Evolutionary conservation across 495 filamentous ascomycete genomes (phyloP).

Genomic region (Penicillium pulvis): DNA sequence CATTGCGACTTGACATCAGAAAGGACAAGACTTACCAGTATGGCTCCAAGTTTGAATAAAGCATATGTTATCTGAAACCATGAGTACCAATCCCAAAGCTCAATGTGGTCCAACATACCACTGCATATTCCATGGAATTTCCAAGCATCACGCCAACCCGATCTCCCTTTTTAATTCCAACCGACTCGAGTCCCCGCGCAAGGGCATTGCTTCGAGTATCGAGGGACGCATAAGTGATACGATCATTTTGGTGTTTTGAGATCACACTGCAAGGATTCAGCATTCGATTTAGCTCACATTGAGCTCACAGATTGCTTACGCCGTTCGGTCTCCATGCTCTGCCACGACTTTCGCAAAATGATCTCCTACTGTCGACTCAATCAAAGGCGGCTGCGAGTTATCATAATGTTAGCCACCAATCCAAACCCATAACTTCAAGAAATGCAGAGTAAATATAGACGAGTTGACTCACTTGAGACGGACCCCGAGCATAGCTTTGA

Average conservation of each 20-base stretch:
- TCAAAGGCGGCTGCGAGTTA: slow-evolving; percentile 63
- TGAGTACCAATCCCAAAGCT: slow-evolving; percentile 5
- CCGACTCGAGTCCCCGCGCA: slow-evolving; percentile 68
- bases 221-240: slow-evolving; percentile 72
- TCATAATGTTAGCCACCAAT: background rate
- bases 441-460: background rate
- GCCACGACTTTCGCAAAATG: slow-evolving; percentile 76
- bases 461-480: slow-evolving; percentile 38
- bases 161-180: slow-evolving; percentile 82
- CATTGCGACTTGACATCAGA: background rate
- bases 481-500: slow-evolving; percentile 48
- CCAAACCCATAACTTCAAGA: slow-evolving; percentile 6
- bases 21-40: slow-evolving; percentile 59
- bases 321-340: slow-evolving; percentile 71
- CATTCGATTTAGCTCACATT: background rate
- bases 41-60: slow-evolving; percentile 87
- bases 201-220: slow-evolving; percentile 76
- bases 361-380: slow-evolving; percentile 75
- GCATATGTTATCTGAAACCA: slow-evolving; percentile 69
- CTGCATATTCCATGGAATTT: slow-evolving; percentile 80
- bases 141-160: slow-evolving; percentile 84
- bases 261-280: slow-evolving; percentile 54
- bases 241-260: slow-evolving; percentile 61
- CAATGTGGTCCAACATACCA: slow-evolving; percentile 44
- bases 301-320: slow-evolving; percentile 46